Conservation (phyloP, 2,329 filamentous ascomycete species). For the Hypomyces perniciosus region DNA sequence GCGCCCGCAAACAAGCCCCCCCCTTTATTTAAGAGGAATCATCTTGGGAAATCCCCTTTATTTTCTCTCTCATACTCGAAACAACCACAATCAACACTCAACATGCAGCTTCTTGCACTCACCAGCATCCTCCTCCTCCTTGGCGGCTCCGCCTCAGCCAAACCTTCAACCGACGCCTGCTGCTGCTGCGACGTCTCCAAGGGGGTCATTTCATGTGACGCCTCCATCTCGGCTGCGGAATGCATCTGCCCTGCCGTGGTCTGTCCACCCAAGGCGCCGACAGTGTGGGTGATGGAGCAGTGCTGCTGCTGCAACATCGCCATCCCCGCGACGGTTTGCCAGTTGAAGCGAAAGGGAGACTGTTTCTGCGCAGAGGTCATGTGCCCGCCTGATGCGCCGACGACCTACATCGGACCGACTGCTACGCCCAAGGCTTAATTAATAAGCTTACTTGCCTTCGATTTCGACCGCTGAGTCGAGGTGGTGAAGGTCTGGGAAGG, state of each 20-base stretch:
- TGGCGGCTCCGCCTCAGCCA: conserved; percentile 17
- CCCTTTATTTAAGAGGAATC: no score
- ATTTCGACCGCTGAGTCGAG: no score
- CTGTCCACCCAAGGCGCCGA: conserved; percentile 20
- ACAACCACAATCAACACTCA: background rate
- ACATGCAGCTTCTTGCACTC: conserved; percentile 14
- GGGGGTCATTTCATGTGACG: conserved; percentile 22
- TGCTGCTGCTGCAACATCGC: conserved; percentile 22
- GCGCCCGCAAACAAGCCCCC: no score
- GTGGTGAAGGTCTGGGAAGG: no score
- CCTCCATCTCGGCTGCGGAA: conserved; percentile 11
- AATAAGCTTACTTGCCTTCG: no score
- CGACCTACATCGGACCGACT: conserved; percentile 1
- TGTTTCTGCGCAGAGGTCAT: conserved; percentile 18
- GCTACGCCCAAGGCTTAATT: background rate
- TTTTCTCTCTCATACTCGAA: background rate
- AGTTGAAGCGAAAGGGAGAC: conserved; percentile 1
- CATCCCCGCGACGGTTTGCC: conserved; percentile 13
- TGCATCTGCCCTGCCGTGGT: conserved; percentile 24
- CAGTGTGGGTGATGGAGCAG: conserved; percentile 10
- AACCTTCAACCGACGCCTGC: conserved; percentile 18
- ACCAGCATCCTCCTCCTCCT: conserved; percentile 16
- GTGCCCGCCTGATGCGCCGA: conserved; percentile 20
- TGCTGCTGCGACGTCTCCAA: conserved; percentile 29
- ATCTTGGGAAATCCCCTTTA: background rate